Base-by-base conservation (phyloP, 257 asterid genomes). In the Primulina huaijiensis region DNA sequence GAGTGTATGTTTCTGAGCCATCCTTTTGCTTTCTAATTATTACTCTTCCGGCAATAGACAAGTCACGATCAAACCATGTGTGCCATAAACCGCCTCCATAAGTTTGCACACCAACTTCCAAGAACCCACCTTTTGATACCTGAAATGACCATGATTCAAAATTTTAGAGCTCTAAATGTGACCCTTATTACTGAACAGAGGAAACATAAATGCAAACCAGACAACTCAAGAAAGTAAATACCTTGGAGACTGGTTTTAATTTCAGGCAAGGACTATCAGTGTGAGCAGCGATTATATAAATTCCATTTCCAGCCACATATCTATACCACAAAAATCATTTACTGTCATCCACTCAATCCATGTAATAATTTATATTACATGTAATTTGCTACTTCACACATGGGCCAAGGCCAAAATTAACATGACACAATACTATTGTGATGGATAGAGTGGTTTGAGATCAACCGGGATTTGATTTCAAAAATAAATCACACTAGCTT, bases 71-170 rank as follows among this genome's bases (percentile, higher is more conserved):
- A 74, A 94, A 94, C 99, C 97, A 94, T 30, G 99, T 94, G 62
- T 94, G 97, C 99, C 99, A 94, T 77, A 94, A 75, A 27, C 99
- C 99, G 82, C 97, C 86, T 60, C 99, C 97, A 82, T 94, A 94
- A 60, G 91, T 74, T 77, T 94, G 97, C 66, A 91, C 97, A 29
- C 97, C 99, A 75, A 90, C 97, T 88, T 89, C 95, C 80, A 91
- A 69, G 79, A 53, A 94, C 57, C 99, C 99, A 73, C 95, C 87
- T 87, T 91, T 94, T 9, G 89, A 69, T 64, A 89, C 96, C 99
- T 94, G 78, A 21, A 82, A 62, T 6, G 14, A 50, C 64, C 53
- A 6, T 23, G 23, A 34, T 25, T 58, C 33, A 23, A 9, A 21
- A 25, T 21, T 65, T 63, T 69, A 62, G 57, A 6, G 9, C 63